Evolutionary conservation across 345 rosid species (phyloP).

Genomic region (Noccaea caerulescens): DNA sequence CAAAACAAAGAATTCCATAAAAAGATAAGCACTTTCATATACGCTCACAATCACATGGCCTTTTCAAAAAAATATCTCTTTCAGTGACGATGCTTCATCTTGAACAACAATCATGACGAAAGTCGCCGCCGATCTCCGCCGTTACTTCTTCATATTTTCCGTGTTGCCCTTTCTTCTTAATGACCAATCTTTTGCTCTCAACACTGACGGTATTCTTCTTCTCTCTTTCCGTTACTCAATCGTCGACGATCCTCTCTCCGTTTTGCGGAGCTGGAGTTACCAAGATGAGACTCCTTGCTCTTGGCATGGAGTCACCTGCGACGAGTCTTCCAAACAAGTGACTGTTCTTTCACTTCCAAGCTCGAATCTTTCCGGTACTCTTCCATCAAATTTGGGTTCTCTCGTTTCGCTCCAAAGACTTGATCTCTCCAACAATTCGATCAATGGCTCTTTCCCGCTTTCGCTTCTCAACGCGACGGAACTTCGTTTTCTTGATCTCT

Average conservation of each 20-base stretch:
- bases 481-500: conserved; percentile 73
- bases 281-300: conserved; percentile 71
- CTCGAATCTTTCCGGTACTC: conserved; percentile 69
- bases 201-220: conserved; percentile 75
- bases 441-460: conserved; percentile 73
- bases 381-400: conserved; percentile 72
- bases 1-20: conserved; percentile 31
- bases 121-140: conserved; percentile 37
- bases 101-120: conserved; percentile 52
- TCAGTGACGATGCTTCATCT: conserved; percentile 44
- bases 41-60: conserved; percentile 53
- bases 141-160: conserved; percentile 31
- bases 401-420: conserved; percentile 59
- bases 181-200: conserved; percentile 49
- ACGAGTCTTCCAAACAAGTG: conserved; percentile 52
- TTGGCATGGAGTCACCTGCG: conserved; percentile 74
- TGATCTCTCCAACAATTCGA: conserved; percentile 77
- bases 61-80: conserved; percentile 27
- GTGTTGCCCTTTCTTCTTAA: conserved; percentile 4
- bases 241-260: conserved; percentile 66
- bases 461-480: conserved; percentile 63
- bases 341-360: conserved; percentile 63
- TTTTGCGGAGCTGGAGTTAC: conserved; percentile 63
- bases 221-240: conserved; percentile 77
- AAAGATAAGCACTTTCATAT: conserved; percentile 26